A percentile compares a stretch with the other conserved stretches of the same genome.
phyloP scores from a whole-genome alignment of 208 protist genomes.

The Phytomonas sp. region DNA sequence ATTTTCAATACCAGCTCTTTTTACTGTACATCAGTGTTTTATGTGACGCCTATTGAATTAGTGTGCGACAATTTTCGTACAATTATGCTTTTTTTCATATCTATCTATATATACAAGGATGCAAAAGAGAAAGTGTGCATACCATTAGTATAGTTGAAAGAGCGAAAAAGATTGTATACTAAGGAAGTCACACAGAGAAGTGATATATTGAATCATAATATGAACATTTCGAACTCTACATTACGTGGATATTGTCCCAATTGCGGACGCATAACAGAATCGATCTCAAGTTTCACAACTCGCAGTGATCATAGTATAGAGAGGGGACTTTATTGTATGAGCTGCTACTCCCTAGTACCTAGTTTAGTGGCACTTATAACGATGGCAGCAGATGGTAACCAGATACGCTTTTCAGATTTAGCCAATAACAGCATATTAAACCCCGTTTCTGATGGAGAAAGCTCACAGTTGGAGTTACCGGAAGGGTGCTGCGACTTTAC shows the following conservation, averaged over 20 bases:
- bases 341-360: background rate
- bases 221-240: background rate
- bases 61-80: background rate
- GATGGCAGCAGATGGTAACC: background rate
- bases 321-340: background rate
- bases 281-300: background rate
- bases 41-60: background rate
- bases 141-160: background rate
- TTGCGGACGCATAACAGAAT: background rate
- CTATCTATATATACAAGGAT: background rate
- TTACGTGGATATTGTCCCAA: background rate
- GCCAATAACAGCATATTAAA: background rate
- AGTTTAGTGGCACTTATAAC: background rate
- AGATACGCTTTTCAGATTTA: background rate
- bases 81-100: background rate
- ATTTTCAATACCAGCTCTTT: background rate
- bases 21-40: background rate
- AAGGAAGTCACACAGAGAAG: background rate
- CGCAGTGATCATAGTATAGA: background rate
- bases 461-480: background rate
- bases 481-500: slow-evolving; percentile 5
- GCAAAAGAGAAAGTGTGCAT: background rate
- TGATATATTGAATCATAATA: background rate
- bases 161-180: background rate
- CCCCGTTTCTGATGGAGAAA: background rate